Conservation (phyloP, 306 rosid genomes). For the Cucurbita maxima region DNA sequence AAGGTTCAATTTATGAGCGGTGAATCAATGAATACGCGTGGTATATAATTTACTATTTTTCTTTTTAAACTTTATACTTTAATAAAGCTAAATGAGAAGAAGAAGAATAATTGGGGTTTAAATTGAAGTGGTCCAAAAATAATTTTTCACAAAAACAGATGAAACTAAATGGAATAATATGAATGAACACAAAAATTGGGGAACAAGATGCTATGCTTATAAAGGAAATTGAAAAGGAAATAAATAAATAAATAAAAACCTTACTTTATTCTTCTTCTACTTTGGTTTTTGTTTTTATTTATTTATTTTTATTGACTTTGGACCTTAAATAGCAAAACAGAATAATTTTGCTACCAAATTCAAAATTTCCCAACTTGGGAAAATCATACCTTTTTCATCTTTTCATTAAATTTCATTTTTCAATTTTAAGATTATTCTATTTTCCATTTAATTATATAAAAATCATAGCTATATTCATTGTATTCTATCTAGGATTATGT, state of each 20-base stretch:
- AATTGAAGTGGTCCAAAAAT: background rate
- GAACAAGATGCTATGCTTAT: background rate
- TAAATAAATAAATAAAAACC: background rate
- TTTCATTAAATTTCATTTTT: too few species aligned
- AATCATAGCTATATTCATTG: too few species aligned
- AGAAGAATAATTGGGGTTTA: background rate
- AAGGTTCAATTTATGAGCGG: background rate
- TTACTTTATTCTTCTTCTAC: background rate
- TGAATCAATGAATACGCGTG: background rate
- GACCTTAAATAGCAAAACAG: background rate
- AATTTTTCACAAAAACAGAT: background rate
- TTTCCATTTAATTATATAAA: too few species aligned
- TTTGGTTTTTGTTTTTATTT: too few species aligned
- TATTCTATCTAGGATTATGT: too few species aligned
- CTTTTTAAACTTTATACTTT: background rate
- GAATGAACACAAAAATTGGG: background rate
- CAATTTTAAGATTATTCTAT: too few species aligned
- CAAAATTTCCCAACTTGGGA: background rate
- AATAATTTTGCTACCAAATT: background rate
- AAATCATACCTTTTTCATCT: background rate
- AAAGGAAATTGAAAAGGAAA: background rate
- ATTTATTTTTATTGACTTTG: background rate
- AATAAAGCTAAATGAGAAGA: background rate
- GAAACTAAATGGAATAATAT: background rate
- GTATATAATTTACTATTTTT: background rate